phyloP scores from a whole-genome alignment of 2,329 filamentous ascomycete genomes.

The Scorias spongiosa region DNA sequence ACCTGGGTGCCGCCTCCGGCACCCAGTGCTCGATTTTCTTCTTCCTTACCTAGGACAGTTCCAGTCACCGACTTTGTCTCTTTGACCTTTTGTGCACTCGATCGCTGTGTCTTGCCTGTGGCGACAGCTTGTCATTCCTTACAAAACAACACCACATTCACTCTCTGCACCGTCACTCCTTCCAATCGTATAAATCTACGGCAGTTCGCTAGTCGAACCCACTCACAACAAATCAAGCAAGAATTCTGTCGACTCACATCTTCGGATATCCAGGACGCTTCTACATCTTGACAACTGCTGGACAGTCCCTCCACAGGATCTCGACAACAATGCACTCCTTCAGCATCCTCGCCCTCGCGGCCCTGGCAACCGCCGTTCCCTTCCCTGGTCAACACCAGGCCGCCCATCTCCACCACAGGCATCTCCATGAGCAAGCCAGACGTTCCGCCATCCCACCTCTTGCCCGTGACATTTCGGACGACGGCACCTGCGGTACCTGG shows the following conservation, averaged over 20 bases:
- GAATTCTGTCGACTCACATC: too few relatives aligned
- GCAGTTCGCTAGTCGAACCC: background rate
- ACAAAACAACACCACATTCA: too few relatives aligned
- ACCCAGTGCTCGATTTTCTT: too few relatives aligned
- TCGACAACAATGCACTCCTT: background rate
- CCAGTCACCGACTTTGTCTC: background rate
- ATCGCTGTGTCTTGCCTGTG: background rate
- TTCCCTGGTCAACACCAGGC: conserved; percentile 3
- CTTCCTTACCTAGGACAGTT: background rate
- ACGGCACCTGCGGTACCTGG: conserved; percentile 9
- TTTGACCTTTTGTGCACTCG: background rate
- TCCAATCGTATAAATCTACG: background rate
- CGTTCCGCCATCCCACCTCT: conserved; percentile 2
- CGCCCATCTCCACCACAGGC: conserved; percentile 3
- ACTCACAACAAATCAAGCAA: background rate
- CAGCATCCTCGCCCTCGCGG: conserved; percentile 4
- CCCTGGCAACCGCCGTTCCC: conserved; percentile 8
- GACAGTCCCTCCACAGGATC: background rate
- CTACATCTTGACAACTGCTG: background rate
- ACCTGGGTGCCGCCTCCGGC: too few relatives aligned
- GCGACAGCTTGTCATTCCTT: background rate
- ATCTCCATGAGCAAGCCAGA: conserved; percentile 2
- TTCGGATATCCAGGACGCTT: too few relatives aligned
- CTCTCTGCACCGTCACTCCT: background rate
- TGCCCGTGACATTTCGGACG: conserved; percentile 3